These are phyloP conservation scores for Adansonia rubrostipa DNA, from an alignment of 441 rosid genomes.

Conservation along the genomic window DNA sequence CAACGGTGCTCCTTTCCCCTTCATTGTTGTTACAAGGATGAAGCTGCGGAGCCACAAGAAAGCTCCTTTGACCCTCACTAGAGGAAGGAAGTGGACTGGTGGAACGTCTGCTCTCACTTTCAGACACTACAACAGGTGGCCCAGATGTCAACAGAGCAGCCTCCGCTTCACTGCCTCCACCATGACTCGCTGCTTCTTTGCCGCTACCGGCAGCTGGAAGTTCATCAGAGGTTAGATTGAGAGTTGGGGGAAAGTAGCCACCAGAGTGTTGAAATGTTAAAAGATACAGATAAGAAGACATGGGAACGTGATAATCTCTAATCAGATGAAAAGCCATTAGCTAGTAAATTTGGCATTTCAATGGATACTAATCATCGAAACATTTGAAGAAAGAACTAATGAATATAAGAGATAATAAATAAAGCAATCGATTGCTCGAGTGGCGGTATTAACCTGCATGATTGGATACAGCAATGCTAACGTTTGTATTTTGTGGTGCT, in stretches of 20 bases:
- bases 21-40: conserved; percentile 42
- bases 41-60: conserved; percentile 34
- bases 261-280: conserved; percentile 13
- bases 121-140: conserved; percentile 35
- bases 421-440: conserved; percentile 16
- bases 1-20: conserved; percentile 38
- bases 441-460: conserved; percentile 55
- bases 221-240: conserved; percentile 10
- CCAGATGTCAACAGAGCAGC: conserved; percentile 30
- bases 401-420: neutral
- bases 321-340: neutral
- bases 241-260: neutral
- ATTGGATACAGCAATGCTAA: conserved; percentile 32
- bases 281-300: conserved; percentile 8
- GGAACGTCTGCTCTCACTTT: conserved; percentile 36
- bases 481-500: conserved; percentile 37
- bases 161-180: conserved; percentile 57
- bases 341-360: neutral
- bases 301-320: neutral
- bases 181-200: conserved; percentile 44
- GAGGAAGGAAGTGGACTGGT: conserved; percentile 32
- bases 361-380: neutral
- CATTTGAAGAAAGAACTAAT: conserved; percentile 20
- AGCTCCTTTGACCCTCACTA: conserved; percentile 40
- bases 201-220: conserved; percentile 35